Evolutionary conservation across 495 filamentous ascomycete genomes (phyloP), one percentile per base, ranked within the genome.

Genomic region (Penicillium paxilli): DNA sequence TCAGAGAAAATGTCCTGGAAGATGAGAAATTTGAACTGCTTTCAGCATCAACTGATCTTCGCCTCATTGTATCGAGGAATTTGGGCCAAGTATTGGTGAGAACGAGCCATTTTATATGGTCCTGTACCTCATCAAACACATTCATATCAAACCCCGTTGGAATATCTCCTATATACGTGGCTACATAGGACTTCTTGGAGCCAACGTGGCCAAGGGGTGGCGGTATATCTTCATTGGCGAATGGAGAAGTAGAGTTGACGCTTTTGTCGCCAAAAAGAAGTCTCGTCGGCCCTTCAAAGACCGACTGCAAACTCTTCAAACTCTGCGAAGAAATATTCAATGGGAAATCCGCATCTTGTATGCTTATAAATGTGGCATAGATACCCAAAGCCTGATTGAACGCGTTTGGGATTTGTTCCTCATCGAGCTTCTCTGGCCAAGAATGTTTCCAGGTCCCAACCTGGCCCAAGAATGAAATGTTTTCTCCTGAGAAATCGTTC

Each of bases 51-150:
- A 10, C 38, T n/a, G 53, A 50, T 14, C 40, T 46, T 21, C 53
- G 47, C 2, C 47, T 35, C 53, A 56, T 56, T 22, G 53, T 28
- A 10, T 55, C 52, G 2, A 55, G 22, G 24, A 49, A 55, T 7
- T 55, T 55, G 19, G 47, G 47, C 46, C 47, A 56, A 14, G 53
- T 56, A 22, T 56, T 51, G 20, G 53, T 56, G 37, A 56, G 21
- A 5, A 56, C 40, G n/a, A 56, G 28, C 19, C 50, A 50, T 37
- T 56, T 56, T 24, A 56, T 49, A 23, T 56, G 47, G 2, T 51
- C 47, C 26, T 56, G 38, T 0, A 56, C 24, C 12, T 50, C 9
- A 20, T 56, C 40, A 26, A 56, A 56, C n/a, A 56, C 26, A 14
- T 17, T 21, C 47, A 56, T 35, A 21, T 55, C 41, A 37, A 56